These are phyloP conservation scores for Pichia occidentalis DNA, from an alignment of 805 yeast genomes.

Conservation along the genomic window DNA sequence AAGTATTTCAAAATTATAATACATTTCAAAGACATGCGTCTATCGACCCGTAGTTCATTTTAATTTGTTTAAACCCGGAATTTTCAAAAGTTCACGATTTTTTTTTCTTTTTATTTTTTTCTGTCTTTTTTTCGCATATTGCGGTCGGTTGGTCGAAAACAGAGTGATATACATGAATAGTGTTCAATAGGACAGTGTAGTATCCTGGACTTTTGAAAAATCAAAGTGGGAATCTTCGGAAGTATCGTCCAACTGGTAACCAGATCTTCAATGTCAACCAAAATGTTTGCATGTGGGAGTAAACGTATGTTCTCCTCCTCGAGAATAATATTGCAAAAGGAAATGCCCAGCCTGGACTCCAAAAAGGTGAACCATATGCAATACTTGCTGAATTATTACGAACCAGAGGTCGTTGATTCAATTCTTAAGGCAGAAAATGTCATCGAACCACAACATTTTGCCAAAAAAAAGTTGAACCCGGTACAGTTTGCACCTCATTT, in stretches of 20 bases:
- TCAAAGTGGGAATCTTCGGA: not conserved
- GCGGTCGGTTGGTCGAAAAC: no score
- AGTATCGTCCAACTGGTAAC: not conserved
- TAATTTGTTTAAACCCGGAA: no score
- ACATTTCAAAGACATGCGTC: slow-evolving; percentile 1
- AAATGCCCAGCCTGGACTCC: slow-evolving; percentile 16
- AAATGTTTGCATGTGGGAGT: slow-evolving; percentile 2
- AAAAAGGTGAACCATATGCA: slow-evolving; percentile 39
- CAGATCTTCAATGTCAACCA: not conserved
- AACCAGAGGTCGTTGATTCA: slow-evolving; percentile 73
- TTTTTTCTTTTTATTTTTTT: no score
- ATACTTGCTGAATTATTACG: slow-evolving; percentile 65
- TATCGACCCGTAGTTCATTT: slow-evolving; percentile 3
- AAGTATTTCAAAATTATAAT: no score
- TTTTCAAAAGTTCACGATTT: no score
- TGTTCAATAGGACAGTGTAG: no score
- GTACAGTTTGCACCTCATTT: slow-evolving; percentile 63
- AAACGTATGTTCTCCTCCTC: slow-evolving; percentile 16
- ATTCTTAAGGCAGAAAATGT: slow-evolving; percentile 75
- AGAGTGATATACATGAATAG: no score
- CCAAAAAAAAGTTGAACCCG: slow-evolving; percentile 35
- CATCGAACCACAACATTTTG: slow-evolving; percentile 59
- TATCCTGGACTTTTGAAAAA: no score
- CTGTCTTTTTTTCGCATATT: no score
- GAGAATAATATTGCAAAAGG: slow-evolving; percentile 13